Base-by-base conservation (phyloP, 805 yeast species). In the Zygoascus tannicola region DNA sequence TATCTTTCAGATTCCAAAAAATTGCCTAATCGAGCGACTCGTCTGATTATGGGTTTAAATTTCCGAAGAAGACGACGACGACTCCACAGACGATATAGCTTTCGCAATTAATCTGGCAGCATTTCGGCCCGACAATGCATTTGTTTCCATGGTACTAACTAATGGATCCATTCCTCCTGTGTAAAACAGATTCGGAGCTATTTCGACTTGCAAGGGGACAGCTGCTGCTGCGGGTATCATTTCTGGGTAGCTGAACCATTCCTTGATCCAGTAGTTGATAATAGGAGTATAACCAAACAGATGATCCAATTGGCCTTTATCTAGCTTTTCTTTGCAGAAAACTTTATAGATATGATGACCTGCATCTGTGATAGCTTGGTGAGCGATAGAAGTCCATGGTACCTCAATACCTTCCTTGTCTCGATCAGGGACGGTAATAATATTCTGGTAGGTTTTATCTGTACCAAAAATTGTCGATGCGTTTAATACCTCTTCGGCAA, bases 91-190 rank as follows among this genome's bases (percentile, higher is more conserved):
- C 30, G 23, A 35, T 21, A 44, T 20, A 30, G 22, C 22, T 19
- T 32, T 26, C 12, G 42, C n/a, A 18, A 73, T 62, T 36, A 71
- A 53, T 1, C 67, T 71, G 3, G 78, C 77, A 21, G 69, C 72
- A 44, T 67, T 67, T 16, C 74, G 74, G 20, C 76, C 77, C 1
- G 72, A 68, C 22, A 73, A 51, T 1, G 75, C 69, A 12, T 69
- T 59, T 0, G 78, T 71, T 48, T 73, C 78, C 76, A 73, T 70
- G 0, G 77, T 73, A 44, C 74, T 68, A 41, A 71, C 62, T 35
- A 73, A 66, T 5, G 62, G 55, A 47, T 73, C 78, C 58, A 73
- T 70, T 1, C 64, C 58, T 47, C 69, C 70, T 47, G 70, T 51
- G 44, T 70, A 71, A 67, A 68, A 73, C 7, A 71, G 47, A 1